These are phyloP conservation scores for Aspergillus jensenii DNA, from an alignment of 2,329 filamentous ascomycete species.

Conservation along the genomic window DNA sequence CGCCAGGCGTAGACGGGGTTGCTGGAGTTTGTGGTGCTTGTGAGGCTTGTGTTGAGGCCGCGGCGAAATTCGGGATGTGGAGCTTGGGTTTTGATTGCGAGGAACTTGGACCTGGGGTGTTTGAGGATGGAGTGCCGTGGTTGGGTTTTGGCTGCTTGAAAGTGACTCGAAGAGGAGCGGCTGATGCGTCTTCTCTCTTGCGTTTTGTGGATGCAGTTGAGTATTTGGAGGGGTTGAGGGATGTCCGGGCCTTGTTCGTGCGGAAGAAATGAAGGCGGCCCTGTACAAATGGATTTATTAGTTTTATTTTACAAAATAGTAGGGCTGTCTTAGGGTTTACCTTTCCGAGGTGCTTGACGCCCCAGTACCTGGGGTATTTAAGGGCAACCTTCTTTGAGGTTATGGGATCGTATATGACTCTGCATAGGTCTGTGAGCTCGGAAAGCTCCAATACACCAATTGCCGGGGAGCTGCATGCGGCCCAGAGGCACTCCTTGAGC, in stretches of 20 bases:
- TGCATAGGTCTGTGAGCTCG: conserved; percentile 58
- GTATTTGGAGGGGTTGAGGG: conserved; percentile 31
- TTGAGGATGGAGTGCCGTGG: conserved; percentile 26
- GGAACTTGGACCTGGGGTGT: conserved; percentile 19
- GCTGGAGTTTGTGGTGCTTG: conserved; percentile 22
- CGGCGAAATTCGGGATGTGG: conserved; percentile 32
- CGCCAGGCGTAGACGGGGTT: conserved; percentile 33
- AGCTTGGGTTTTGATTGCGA: conserved; percentile 30
- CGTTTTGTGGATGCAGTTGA: conserved; percentile 31
- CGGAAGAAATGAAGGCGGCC: conserved; percentile 46
- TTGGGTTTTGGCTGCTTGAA: conserved; percentile 43
- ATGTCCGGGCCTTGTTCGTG: conserved; percentile 40
- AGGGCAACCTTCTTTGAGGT: conserved; percentile 52
- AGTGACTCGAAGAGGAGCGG: conserved; percentile 40
- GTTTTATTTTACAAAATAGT: not conserved
- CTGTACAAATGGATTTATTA: conserved; percentile 17
- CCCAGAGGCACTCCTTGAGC: conserved; percentile 57
- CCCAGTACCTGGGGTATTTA: conserved; percentile 59
- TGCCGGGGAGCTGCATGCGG: conserved; percentile 53
- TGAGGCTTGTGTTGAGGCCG: conserved; percentile 21
- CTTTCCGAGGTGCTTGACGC: conserved; percentile 53
- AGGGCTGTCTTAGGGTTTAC: conserved; percentile 27
- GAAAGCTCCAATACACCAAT: conserved; percentile 55
- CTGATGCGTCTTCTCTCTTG: conserved; percentile 40
- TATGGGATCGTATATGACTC: conserved; percentile 55